A percentile compares a stretch with the other conserved stretches of the same genome.
These are phyloP conservation scores for Russula sp. DNA, from an alignment of 768 basidiomycete genomes.

Conservation along the genomic window DNA sequence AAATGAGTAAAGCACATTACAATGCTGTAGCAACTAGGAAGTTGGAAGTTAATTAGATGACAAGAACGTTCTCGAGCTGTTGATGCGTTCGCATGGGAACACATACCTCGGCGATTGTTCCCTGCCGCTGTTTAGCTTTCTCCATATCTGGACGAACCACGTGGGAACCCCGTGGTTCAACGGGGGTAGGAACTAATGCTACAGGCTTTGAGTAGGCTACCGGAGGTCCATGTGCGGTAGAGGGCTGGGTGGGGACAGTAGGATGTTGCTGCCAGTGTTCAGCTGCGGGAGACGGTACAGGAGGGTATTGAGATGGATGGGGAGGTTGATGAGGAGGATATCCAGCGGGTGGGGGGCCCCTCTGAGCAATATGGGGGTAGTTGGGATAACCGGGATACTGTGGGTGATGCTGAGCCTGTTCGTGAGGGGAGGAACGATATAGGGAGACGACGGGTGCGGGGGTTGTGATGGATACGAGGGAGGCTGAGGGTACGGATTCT, in stretches of 20 bases:
- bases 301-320: conserved; percentile 33
- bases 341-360: conserved; percentile 30
- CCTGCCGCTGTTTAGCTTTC: conserved; percentile 29
- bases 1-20: conserved; percentile 58
- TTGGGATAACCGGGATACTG: conserved; percentile 40
- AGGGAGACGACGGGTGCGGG: conserved; percentile 34
- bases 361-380: conserved; percentile 30
- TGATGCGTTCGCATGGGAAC: conserved; percentile 1
- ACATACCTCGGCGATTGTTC: conserved; percentile 29
- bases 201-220: conserved; percentile 27
- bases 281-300: conserved; percentile 17
- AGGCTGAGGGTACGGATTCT: conserved; percentile 26
- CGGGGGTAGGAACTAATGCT: conserved; percentile 26
- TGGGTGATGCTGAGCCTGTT: conserved; percentile 44
- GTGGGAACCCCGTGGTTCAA: conserved; percentile 27
- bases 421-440: conserved; percentile 44
- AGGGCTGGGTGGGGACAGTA: conserved; percentile 25
- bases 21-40: conserved; percentile 57
- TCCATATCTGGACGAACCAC: conserved; percentile 27
- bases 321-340: conserved; percentile 32
- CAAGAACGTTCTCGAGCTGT: conserved; percentile 11
- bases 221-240: conserved; percentile 17
- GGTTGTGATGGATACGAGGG: conserved; percentile 46
- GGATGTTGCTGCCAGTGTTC: conserved; percentile 31
- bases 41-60: conserved; percentile 17